phyloP scores from a whole-genome alignment of 129 eudicot genomes.

The Escallonia rubra region DNA sequence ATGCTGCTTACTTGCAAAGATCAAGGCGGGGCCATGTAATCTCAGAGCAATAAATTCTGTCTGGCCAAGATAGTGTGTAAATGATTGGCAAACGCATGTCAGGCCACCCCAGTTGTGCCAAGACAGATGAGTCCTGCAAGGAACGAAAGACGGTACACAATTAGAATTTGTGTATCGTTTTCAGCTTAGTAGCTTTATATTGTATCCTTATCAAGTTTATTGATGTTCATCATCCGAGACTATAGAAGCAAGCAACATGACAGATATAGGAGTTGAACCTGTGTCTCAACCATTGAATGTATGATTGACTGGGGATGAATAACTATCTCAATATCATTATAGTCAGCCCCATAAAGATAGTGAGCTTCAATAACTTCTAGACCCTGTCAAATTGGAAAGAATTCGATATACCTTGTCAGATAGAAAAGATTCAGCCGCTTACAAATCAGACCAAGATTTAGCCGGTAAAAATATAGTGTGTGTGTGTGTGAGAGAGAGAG shows the following conservation, averaged over 20 bases:
- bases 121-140: conserved; percentile 81
- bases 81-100: conserved; percentile 99
- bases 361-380: conserved; percentile 99
- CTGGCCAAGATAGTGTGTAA: conserved; percentile 94
- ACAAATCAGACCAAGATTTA: background rate
- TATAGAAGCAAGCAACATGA: background rate
- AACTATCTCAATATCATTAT: conserved; percentile 87
- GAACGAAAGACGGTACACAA: background rate
- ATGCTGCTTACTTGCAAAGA: conserved; percentile 80
- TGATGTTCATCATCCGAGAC: background rate
- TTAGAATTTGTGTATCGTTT: no score
- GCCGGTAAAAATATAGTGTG: no score
- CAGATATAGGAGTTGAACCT: conserved; percentile 37
- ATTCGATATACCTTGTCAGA: background rate
- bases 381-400: conserved; percentile 49
- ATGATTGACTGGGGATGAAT: conserved; percentile 98
- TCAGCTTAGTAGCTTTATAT: no score
- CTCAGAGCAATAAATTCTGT: conserved; percentile 86
- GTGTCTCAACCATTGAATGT: conserved; percentile 98
- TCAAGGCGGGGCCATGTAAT: conserved; percentile 99
- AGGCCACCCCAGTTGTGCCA: conserved; percentile 99
- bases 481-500: background rate
- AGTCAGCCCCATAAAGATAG: conserved; percentile 87
- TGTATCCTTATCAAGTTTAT: no score
- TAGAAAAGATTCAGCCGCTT: conserved; percentile 1